phyloP scores from a whole-genome alignment of 208 protist genomes.

The Leishmania martiniquensis region DNA sequence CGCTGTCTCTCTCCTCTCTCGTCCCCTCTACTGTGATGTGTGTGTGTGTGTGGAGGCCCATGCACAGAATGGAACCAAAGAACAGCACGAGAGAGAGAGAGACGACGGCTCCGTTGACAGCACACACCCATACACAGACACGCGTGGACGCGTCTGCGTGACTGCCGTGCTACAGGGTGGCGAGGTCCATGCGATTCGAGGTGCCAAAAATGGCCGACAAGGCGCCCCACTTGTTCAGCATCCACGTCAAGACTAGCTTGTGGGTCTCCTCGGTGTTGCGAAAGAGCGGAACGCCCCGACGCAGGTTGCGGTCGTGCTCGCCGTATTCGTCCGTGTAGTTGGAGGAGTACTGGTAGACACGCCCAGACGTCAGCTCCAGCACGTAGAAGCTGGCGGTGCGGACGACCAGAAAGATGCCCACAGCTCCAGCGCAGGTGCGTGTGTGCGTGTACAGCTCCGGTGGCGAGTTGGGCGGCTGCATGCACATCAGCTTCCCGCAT shows the following conservation, averaged over 20 bases:
- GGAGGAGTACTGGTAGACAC: constrained; percentile 30
- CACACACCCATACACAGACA: not conserved
- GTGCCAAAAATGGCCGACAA: constrained; percentile 52
- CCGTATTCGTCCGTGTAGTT: constrained; percentile 79
- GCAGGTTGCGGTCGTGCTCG: constrained; percentile 38
- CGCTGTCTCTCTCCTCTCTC: not conserved
- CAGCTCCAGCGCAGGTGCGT: constrained; percentile 46
- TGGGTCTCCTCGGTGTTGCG: constrained; percentile 33
- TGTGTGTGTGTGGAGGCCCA: not conserved
- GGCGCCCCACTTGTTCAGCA: constrained; percentile 66
- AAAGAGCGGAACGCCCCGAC: constrained; percentile 35
- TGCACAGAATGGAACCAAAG: not conserved
- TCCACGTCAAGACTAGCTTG: constrained; percentile 55
- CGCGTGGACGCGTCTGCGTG: not conserved
- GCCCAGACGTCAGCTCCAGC: constrained; percentile 42
- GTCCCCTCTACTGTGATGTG: not conserved
- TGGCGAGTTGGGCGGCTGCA: constrained; percentile 12
- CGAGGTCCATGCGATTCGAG: constrained; percentile 28
- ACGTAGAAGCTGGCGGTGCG: constrained; percentile 43
- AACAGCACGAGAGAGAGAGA: not conserved
- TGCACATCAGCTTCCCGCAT: constrained; percentile 56
- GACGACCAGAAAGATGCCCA: constrained; percentile 63
- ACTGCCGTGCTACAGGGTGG: constrained; percentile 21
- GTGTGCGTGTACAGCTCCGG: constrained; percentile 67
- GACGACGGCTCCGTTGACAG: not conserved